Base-by-base conservation (phyloP, 305 asterid genomes). In the Fraxinus latifolia region DNA sequence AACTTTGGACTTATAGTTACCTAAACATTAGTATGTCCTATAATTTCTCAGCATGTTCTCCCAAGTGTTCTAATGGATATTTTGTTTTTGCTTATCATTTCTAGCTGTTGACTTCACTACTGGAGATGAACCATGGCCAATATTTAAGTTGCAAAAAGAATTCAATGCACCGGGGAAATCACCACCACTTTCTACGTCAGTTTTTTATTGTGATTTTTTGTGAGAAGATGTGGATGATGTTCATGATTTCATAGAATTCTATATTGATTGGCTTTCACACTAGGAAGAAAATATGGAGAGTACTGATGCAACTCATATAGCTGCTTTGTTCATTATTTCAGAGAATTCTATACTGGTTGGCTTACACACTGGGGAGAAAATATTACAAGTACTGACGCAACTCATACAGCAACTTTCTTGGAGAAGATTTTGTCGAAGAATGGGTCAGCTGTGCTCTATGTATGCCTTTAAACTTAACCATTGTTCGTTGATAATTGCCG, bases 311-410 rank as follows among this genome's bases (percentile, higher is more conserved):
- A 55, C 67, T 55, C 25, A 55, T 14, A 70, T 11, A 29, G 75
- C n/a, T 12, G 74, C 74, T 23, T 71, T 77, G 70, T 73, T 78
- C 60, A 60, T 82, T 71, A 15, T 89, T 79, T 80, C 85, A 95
- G 99, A 74, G 98, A 95, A 89, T 95, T 93, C 82, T 95, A 95
- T 80, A 94, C 99, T 62, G 99, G 98, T 47, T 95, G 98, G 99
- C 97, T 94, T 81, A 95, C 98, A 23, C 98, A 95, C 82, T 93
- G 97, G 99, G 95, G 95, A 82, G 99, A 94, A 87, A 90, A 85
- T 15, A 87, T 89, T 79, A 97, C 98, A 75, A 92, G 87, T 82
- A 93, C 98, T n/a, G 97, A 85, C 87, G 96, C 99, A 75, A 47
- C 85, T 82, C 87, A 77, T 81, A 92, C 98, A 44, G 97, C 98